Conservation (phyloP, 2,329 filamentous ascomycete genomes). For the Exophiala mesophila region DNA sequence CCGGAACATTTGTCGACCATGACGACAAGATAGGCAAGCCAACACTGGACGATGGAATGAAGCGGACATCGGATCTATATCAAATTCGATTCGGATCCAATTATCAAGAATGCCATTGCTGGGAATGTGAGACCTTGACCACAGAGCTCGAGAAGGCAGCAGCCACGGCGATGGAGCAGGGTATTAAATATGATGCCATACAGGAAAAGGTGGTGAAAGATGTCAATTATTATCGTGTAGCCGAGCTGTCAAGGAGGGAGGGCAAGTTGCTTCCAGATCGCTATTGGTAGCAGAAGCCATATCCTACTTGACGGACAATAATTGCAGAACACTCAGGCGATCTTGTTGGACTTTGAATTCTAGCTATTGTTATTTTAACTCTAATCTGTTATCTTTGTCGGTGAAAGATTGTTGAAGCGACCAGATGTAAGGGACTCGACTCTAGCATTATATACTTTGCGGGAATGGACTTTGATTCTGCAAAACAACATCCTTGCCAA, state of each 20-base stretch:
- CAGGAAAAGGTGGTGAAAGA: neutral
- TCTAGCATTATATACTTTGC: neutral
- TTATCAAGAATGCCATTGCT: constrained; percentile 33
- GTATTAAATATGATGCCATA: neutral
- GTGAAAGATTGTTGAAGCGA: no score
- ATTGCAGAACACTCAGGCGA: no score
- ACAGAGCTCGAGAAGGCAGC: constrained; percentile 23
- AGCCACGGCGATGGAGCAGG: neutral
- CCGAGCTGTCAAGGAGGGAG: neutral
- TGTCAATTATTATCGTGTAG: neutral
- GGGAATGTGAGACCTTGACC: constrained; percentile 36
- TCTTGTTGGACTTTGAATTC: no score
- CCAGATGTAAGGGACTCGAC: neutral
- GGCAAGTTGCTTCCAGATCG: no score
- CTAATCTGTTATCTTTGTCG: no score
- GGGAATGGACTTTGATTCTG: neutral
- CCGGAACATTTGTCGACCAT: constrained; percentile 35
- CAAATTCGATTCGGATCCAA: constrained; percentile 33
- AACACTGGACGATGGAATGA: constrained; percentile 28
- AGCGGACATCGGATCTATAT: constrained; percentile 31
- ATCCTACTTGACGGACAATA: no score
- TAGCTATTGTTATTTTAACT: no score
- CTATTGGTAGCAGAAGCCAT: no score
- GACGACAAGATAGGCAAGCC: constrained; percentile 35
- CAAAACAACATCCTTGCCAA: constrained; percentile 3